Evolutionary conservation across 2,329 filamentous ascomycete genomes (phyloP).

Genomic region (Sclerotinia trifoliorum): DNA sequence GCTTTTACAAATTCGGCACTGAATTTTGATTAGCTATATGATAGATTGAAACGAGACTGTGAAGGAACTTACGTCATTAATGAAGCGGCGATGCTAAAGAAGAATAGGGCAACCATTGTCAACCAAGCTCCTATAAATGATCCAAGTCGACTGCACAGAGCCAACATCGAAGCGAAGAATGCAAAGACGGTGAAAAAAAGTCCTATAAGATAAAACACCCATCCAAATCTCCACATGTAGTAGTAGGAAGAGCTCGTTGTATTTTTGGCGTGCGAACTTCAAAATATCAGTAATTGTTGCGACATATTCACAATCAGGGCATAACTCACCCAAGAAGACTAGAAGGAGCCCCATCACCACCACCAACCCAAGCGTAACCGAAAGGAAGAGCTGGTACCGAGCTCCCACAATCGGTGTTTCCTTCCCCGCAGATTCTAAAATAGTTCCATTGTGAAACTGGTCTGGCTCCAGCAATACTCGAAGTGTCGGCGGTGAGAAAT

Average conservation of each 20-base stretch:
- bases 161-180: constrained; percentile 66
- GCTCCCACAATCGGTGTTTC: constrained; percentile 62
- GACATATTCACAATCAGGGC: too few species aligned
- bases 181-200: constrained; percentile 73
- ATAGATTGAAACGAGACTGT: not conserved
- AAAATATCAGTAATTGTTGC: constrained; percentile 19
- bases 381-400: constrained; percentile 64
- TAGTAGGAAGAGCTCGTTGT: constrained; percentile 65
- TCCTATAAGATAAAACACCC: constrained; percentile 83
- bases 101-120: constrained; percentile 61
- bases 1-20: constrained; percentile 66
- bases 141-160: constrained; percentile 69
- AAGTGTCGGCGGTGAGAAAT: constrained; percentile 80
- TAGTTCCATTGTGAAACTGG: constrained; percentile 80
- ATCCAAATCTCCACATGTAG: constrained; percentile 88
- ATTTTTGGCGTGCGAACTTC: constrained; percentile 51
- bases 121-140: constrained; percentile 63
- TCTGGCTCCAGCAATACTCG: constrained; percentile 65
- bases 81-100: constrained; percentile 63
- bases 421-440: constrained; percentile 74
- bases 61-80: constrained; percentile 68
- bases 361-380: constrained; percentile 68
- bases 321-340: constrained; percentile 52
- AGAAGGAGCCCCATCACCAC: constrained; percentile 50
- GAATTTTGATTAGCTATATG: constrained; percentile 18